Conservation (phyloP, 192 early-diverging fungal species). For the Coemansia sp. region DNA sequence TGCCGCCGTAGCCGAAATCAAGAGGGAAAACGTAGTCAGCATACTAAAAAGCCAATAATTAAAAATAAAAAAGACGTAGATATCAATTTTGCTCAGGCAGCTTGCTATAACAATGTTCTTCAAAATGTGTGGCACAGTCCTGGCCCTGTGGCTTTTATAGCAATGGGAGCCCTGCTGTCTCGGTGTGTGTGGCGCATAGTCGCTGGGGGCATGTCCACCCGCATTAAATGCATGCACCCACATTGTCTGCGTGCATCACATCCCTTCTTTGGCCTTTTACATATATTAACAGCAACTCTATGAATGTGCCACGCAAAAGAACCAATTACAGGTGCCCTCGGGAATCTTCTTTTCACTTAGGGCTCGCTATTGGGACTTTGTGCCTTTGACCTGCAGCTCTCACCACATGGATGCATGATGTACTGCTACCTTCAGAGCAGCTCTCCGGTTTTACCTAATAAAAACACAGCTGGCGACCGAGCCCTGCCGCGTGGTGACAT, state of each 20-base stretch:
- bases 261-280: not conserved
- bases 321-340: not conserved
- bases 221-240: slow-evolving; percentile 1
- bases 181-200: not conserved
- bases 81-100: not conserved
- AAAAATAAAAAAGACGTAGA: not conserved
- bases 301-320: not conserved
- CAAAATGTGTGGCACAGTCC: not conserved
- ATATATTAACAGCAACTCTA: slow-evolving; percentile 5
- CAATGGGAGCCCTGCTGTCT: not conserved
- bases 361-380: slow-evolving; percentile 5
- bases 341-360: not conserved
- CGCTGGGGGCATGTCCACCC: not conserved
- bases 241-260: slow-evolving; percentile 1
- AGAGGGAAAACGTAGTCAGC: not conserved
- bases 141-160: not conserved
- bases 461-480: not conserved
- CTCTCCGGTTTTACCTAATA: not conserved
- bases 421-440: not conserved
- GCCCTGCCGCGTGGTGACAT: not conserved
- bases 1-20: not conserved
- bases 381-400: not conserved
- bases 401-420: not conserved
- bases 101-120: not conserved
- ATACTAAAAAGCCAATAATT: not conserved